Percentiles rank a stretch among this genome's conserved stretches.
Evolutionary conservation across 2,329 filamentous ascomycete genomes (phyloP).

Genomic region (Plectosphaerella sp.): DNA sequence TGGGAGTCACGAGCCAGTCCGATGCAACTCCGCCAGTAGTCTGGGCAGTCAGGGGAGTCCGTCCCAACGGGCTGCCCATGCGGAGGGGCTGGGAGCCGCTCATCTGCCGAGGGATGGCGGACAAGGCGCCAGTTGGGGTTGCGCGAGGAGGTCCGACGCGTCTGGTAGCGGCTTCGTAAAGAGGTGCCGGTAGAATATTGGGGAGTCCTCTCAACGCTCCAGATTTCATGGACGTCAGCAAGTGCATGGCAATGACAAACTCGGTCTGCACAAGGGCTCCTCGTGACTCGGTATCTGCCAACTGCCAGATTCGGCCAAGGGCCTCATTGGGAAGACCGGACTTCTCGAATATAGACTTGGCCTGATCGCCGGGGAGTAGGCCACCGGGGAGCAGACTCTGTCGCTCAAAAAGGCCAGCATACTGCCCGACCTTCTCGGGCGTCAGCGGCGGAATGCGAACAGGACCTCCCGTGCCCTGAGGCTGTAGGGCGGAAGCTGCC

Average conservation of each 20-base stretch:
- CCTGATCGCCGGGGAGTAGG: conserved; percentile 76
- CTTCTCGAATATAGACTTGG: conserved; percentile 93
- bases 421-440: conserved; percentile 85
- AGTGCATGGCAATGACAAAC: conserved; percentile 97
- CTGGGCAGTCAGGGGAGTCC: conserved; percentile 42
- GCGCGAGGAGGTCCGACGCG: conserved; percentile 45
- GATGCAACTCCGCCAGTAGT: conserved; percentile 25
- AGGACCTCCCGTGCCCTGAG: conserved; percentile 59
- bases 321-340: conserved; percentile 85
- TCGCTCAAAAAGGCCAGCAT: conserved; percentile 84
- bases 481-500: conserved; percentile 40
- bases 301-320: conserved; percentile 91
- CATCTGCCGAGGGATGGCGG: conserved; percentile 77
- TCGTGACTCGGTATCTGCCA: conserved; percentile 89
- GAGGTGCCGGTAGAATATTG: conserved; percentile 70
- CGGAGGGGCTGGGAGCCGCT: conserved; percentile 65
- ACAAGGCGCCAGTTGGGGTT: conserved; percentile 50
- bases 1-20: conserved; percentile 79
- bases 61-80: conserved; percentile 53
- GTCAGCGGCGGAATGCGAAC: conserved; percentile 86
- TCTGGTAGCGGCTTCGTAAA: conserved; percentile 87
- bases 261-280: conserved; percentile 83
- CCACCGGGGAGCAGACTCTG: conserved; percentile 70
- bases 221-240: conserved; percentile 86
- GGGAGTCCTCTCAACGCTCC: conserved; percentile 77